phyloP scores from a whole-genome alignment of 2,329 filamentous ascomycete species.

The Trematosphaeria pertusa region DNA sequence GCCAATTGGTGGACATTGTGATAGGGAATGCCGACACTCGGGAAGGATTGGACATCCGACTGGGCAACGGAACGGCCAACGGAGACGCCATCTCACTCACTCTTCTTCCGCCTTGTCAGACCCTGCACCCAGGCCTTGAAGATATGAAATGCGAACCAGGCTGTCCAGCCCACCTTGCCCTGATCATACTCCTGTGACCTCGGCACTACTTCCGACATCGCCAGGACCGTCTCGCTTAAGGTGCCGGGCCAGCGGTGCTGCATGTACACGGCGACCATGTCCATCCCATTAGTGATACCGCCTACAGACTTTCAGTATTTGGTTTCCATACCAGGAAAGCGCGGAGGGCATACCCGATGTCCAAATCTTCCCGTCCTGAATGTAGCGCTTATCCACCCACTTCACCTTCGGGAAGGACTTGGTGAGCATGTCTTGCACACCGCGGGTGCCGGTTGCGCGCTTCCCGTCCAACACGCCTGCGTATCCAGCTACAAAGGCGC shows the following conservation, averaged over 20 bases:
- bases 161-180: slow-evolving; percentile 1
- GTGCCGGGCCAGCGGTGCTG: slow-evolving; percentile 23
- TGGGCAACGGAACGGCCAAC: too few relatives aligned
- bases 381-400: slow-evolving; percentile 25
- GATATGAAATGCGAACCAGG: slow-evolving; percentile 12
- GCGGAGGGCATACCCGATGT: slow-evolving; percentile 19
- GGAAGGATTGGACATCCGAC: too few relatives aligned
- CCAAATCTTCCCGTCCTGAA: slow-evolving; percentile 23
- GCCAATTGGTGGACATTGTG: too few relatives aligned
- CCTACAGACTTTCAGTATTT: slow-evolving; percentile 17
- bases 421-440: slow-evolving; percentile 11
- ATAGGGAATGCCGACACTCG: too few relatives aligned
- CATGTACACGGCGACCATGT: slow-evolving; percentile 26
- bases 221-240: slow-evolving; percentile 43
- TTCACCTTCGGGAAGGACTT: slow-evolving; percentile 20
- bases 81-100: too few relatives aligned
- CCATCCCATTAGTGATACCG: slow-evolving; percentile 30
- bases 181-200: neutral
- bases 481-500: slow-evolving; percentile 22
- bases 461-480: slow-evolving; percentile 27
- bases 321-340: too few relatives aligned
- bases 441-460: slow-evolving; percentile 20
- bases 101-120: slow-evolving; percentile 1
- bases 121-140: slow-evolving; percentile 11
- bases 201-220: neutral